Percentiles rank a stretch among this genome's conserved stretches.
Evolutionary conservation across 2,329 filamentous ascomycete genomes (phyloP).

Genomic region (Paraconiothyrium sp.): DNA sequence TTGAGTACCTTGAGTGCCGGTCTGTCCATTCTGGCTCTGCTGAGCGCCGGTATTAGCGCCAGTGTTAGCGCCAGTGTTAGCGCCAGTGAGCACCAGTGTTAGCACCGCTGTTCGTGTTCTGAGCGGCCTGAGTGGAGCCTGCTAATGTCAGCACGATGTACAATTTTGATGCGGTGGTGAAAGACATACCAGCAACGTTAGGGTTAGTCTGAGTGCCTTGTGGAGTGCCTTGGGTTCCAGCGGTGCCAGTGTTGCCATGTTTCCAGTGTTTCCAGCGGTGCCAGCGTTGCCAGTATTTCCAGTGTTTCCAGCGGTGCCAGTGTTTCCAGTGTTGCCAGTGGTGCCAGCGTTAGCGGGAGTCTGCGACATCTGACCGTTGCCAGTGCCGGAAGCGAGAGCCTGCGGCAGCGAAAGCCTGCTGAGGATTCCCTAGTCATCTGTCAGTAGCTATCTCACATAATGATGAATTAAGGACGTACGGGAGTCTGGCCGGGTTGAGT

Average conservation of each 20-base stretch:
- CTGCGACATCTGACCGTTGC: conserved; percentile 39
- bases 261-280: conserved; percentile 8
- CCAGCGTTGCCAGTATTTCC: background rate
- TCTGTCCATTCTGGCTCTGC: background rate
- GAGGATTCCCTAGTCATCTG: conserved; percentile 3
- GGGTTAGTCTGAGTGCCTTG: background rate
- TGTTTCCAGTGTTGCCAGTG: conserved; percentile 11
- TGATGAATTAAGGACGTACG: background rate
- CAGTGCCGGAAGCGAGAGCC: conserved; percentile 34
- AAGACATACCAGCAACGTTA: conserved; percentile 10
- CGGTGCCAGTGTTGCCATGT: background rate
- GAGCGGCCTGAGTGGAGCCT: background rate
- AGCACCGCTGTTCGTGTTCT: conserved; percentile 13
- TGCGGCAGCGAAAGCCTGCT: conserved; percentile 12
- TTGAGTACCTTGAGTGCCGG: background rate
- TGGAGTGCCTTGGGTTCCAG: background rate
- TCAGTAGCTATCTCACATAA: background rate
- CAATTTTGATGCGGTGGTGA: too few relatives aligned
- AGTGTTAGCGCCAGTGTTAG: background rate
- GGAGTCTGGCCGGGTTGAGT: conserved; percentile 41
- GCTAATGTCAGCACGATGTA: too few relatives aligned
- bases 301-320: background rate
- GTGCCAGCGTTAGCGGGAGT: conserved; percentile 20
- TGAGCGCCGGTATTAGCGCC: background rate
- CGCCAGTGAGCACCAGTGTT: conserved; percentile 16